phyloP scores from a whole-genome alignment of 2,329 filamentous ascomycete genomes.

The Alternaria postmessia region DNA sequence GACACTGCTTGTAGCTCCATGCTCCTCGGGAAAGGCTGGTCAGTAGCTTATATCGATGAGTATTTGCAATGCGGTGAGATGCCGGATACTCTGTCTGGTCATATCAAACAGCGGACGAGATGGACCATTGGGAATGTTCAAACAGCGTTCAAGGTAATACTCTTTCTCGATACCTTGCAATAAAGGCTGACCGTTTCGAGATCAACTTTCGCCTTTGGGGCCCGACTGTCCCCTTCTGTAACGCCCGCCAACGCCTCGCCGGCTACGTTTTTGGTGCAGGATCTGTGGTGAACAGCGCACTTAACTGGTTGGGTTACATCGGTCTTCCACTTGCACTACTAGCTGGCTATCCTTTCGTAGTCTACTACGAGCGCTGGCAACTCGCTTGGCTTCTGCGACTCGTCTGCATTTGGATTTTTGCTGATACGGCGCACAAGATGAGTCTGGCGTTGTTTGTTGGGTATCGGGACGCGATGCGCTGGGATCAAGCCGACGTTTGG shows the following conservation, averaged over 20 bases:
- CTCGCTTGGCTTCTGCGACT: background rate
- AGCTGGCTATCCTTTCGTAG: slow-evolving; percentile 1
- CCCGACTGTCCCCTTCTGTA: slow-evolving; percentile 16
- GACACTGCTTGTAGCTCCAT: slow-evolving; percentile 67
- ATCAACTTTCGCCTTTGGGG: slow-evolving; percentile 27
- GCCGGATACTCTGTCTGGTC: slow-evolving; percentile 24
- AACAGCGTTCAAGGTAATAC: slow-evolving; percentile 23
- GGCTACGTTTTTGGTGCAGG: slow-evolving; percentile 13
- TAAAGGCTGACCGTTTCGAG: background rate
- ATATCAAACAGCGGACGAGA: slow-evolving; percentile 33
- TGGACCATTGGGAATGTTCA: slow-evolving; percentile 34
- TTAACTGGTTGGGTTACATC: background rate
- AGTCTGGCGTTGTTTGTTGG: slow-evolving; percentile 1
- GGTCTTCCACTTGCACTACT: background rate
- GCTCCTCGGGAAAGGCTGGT: slow-evolving; percentile 69
- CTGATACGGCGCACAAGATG: background rate
- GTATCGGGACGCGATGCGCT: slow-evolving; percentile 3
- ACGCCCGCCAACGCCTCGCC: slow-evolving; percentile 14
- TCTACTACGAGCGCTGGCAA: slow-evolving; percentile 3
- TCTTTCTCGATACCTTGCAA: background rate
- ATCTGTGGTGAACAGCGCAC: background rate
- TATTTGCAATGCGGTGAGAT: slow-evolving; percentile 33
- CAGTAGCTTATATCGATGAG: slow-evolving; percentile 56
- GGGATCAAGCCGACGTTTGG: background rate
- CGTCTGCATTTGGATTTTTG: background rate